Base-by-base conservation (phyloP, 2,329 filamentous ascomycete species). In the Aspergillus sp. region DNA sequence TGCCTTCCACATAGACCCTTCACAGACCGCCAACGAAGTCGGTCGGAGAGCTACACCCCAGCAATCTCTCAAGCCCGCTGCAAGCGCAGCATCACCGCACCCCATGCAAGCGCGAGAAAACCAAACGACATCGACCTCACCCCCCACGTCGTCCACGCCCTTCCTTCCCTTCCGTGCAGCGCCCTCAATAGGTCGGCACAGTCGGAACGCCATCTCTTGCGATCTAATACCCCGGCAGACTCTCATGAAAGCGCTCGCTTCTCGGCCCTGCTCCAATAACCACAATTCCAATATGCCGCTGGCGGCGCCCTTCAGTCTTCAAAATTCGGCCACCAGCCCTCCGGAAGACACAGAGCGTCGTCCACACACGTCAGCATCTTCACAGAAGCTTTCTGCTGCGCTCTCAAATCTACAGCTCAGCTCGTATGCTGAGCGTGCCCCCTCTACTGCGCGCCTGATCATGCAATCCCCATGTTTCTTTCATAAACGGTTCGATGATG, bases 391-490 rank as follows among this genome's bases (percentile, higher is more conserved):
- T 9, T 87, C 86, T 7, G 76, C 80, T 7, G 82, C 82, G n/a
- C 72, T 85, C 27, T 79, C 82, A 17, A 80, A 79, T 60, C 71
- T 86, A 40, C 80, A 81, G 56, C 59, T 80, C 35, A 65, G 73
- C 11, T 61, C 64, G 4, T 71, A 73, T 73, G 60, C 80, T 66
- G 71, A 83, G 68, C 63, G 80, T 67, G 70, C 73, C 14, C 71
- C 76, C 53, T 76, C 71, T 17, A 73, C 76, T 15, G 73, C 77
- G 7, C 72, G 83, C 15, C 82, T 93, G 64, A 84, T 89, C 9
- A 79, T 98, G 53, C 89, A 93, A 67, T 97, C 93, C 45, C 95
- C 95, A 14, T 99, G 95, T 79, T 99, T 96, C 78, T 98, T 96
- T 79, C 95, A 99, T 77, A 90, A 96, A 77, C 87, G 93, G 62